Conservation (phyloP, 352 stramenopile genomes). For the Paralagenidium karlingii region DNA sequence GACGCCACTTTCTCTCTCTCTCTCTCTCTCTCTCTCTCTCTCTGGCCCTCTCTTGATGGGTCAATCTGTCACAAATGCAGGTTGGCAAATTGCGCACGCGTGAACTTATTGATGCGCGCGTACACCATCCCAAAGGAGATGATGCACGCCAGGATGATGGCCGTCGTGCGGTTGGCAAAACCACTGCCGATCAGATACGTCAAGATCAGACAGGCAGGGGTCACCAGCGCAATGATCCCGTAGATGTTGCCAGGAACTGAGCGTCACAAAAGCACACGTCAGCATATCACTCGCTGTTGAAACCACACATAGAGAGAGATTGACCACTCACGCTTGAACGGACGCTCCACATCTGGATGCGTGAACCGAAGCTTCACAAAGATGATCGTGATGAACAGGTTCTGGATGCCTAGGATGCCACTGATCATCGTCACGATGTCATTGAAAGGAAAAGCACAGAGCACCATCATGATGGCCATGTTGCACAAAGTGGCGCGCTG, state of each 20-base stretch:
- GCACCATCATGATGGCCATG: conserved; percentile 30
- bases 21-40: no score
- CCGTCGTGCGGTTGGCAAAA: not conserved
- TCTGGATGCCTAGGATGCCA: conserved; percentile 79
- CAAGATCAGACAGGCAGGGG: not conserved
- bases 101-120: not conserved
- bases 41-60: no score
- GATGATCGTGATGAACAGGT: conserved; percentile 80
- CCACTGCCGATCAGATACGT: not conserved
- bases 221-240: not conserved
- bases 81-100: no score
- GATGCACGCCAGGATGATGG: not conserved
- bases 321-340: not conserved
- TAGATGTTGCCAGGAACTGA: no score
- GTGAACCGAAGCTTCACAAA: conserved; percentile 82
- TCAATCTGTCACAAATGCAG: no score
- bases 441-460: conserved; percentile 53
- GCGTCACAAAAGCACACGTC: no score
- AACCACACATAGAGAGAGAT: not conserved
- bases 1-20: no score
- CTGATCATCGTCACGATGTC: conserved; percentile 81
- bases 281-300: no score
- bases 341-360: conserved; percentile 13
- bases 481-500: conserved; percentile 27
- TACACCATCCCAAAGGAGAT: not conserved